Percentiles rank a stretch among this genome's conserved stretches.
These are phyloP conservation scores for Lachancea dasiensis DNA, from an alignment of 805 yeast genomes.

Conservation along the genomic window DNA sequence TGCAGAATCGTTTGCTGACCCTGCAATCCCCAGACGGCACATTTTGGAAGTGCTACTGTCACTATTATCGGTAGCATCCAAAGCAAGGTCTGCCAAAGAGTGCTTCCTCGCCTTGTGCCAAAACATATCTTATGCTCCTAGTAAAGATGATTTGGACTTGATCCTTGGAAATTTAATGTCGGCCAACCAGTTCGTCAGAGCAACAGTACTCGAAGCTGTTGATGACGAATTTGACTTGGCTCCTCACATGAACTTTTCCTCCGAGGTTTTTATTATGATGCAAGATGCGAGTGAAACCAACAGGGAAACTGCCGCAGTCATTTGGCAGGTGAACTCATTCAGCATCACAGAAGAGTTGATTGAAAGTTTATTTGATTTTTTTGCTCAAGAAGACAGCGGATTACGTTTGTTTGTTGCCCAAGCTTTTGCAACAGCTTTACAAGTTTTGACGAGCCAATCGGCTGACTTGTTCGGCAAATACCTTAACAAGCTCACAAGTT, in stretches of 20 bases:
- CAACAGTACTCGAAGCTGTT: conserved; percentile 72
- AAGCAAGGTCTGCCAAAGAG: conserved; percentile 77
- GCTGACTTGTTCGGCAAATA: conserved; percentile 29
- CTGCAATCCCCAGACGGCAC: conserved; percentile 60
- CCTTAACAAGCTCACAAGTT: conserved; percentile 42
- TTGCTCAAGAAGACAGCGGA: conserved; percentile 54
- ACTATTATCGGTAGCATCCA: conserved; percentile 66
- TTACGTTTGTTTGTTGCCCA: conserved; percentile 67
- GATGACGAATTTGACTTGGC: conserved; percentile 68
- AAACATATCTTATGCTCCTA: conserved; percentile 59
- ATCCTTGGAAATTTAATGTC: conserved; percentile 53
- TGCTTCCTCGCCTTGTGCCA: conserved; percentile 74
- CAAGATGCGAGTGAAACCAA: conserved; percentile 66
- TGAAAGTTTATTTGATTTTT: conserved; percentile 42
- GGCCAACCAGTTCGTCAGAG: conserved; percentile 65
- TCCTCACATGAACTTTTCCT: conserved; percentile 42
- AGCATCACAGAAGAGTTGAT: conserved; percentile 33
- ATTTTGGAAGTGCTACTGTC: conserved; percentile 58
- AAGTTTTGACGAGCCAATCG: conserved; percentile 27
- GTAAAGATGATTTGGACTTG: conserved; percentile 49
- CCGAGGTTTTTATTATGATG: conserved; percentile 71
- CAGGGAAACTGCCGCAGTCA: conserved; percentile 63
- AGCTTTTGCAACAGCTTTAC: conserved; percentile 52
- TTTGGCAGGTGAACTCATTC: conserved; percentile 78
- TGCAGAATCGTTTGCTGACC: conserved; percentile 60